Base-by-base conservation (phyloP, 257 asterid genomes). In the Salvia hispanica region DNA sequence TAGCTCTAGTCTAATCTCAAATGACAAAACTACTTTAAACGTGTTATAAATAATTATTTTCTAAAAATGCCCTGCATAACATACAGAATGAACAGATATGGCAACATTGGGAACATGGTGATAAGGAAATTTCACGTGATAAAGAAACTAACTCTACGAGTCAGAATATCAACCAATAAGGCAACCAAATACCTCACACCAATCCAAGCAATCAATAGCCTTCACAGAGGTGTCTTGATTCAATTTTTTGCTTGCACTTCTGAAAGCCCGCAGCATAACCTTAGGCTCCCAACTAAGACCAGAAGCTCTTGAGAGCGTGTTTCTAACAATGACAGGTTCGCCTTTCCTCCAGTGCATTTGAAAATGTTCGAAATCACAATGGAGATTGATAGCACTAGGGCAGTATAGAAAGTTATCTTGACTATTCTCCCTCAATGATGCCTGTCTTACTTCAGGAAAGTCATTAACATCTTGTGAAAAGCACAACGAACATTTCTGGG, bases 261-360 rank as follows among this genome's bases (percentile, higher is more conserved):
- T 90, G 74, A 90, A 84, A 70, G 96, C 96, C 78, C 93, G 82
- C 83, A 89, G 75, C 95, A 90, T 87, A 74, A 90, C 96, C 82
- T 76, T 80, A 16, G 96, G 96, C 77, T 87, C 96, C 96, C 96
- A 90, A 77, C 96, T 90, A 72, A 90, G 95, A 70, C 93, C 96
- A 33, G 89, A 79, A 47, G 85, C 85, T 77, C 40, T 71, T 25
- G 73, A 78, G 55, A 81, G 71, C 3, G 79, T 76, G 62, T 87
- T 80, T 74, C 84, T 79, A 65, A 90, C 91, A 68, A 90, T 67
- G 45, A 90, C 88, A n/a, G 96, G 96, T 74, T 90, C 96, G 13
- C 96, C 95, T 67, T 62, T 83, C 72, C 83, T 80, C 96, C 96
- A 90, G 64, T 90, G 96, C 89, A 76, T 79, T 70, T 88, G 96